phyloP scores from a whole-genome alignment of 257 asterid species.

The Solanum phureja region DNA sequence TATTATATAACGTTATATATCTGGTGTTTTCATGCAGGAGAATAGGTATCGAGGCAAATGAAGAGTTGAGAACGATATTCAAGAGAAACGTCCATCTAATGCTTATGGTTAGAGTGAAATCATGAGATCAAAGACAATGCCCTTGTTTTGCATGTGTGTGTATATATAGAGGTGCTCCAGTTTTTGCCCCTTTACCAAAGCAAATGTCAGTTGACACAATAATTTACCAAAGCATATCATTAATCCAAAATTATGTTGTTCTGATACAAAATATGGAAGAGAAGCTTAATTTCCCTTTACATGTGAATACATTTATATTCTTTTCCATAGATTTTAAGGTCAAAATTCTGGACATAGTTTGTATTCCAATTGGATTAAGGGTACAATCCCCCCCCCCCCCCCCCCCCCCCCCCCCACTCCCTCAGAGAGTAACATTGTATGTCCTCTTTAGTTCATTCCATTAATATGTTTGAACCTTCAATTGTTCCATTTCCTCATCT shows the following conservation, averaged over 20 bases:
- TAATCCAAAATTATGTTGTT: neutral
- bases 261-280: neutral
- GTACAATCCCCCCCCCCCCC: no score
- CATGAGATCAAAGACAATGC: constrained; percentile 8
- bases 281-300: neutral
- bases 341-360: neutral
- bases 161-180: neutral
- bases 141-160: neutral
- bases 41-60: constrained; percentile 89
- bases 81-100: constrained; percentile 77
- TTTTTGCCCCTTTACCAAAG: neutral
- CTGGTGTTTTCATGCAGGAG: constrained; percentile 40
- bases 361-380: neutral
- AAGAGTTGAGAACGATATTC: constrained; percentile 77
- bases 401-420: no score
- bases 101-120: constrained; percentile 72
- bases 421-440: neutral
- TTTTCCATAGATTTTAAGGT: neutral
- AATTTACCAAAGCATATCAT: neutral
- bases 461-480: neutral
- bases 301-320: neutral
- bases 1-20: neutral
- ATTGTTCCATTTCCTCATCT: neutral
- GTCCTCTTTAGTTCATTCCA: neutral
- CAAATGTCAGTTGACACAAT: neutral